phyloP scores from a whole-genome alignment of 805 yeast genomes.

The Cyberlindnera nakhonratchasimensis region DNA sequence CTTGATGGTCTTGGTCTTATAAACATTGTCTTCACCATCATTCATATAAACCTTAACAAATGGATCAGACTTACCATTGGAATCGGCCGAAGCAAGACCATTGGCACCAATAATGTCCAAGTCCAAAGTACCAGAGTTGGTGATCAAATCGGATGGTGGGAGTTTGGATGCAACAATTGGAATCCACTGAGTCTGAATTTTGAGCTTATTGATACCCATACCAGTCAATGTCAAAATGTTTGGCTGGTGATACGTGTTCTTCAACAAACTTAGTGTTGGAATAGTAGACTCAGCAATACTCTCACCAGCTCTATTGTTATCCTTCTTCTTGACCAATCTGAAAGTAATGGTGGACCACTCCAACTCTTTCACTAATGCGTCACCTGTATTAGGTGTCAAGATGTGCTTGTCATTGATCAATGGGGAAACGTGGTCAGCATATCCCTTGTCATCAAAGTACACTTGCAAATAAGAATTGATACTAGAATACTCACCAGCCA shows the following conservation, averaged over 20 bases:
- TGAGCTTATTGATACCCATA: constrained; percentile 47
- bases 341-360: constrained; percentile 67
- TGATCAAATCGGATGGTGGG: constrained; percentile 71
- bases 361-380: constrained; percentile 71
- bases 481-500: constrained; percentile 53
- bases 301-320: constrained; percentile 52
- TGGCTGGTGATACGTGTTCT: constrained; percentile 62
- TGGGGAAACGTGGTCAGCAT: constrained; percentile 57
- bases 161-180: constrained; percentile 61
- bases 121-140: constrained; percentile 68
- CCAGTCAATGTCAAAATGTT: constrained; percentile 54
- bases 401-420: constrained; percentile 36
- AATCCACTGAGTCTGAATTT: constrained; percentile 68
- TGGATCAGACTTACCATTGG: constrained; percentile 93
- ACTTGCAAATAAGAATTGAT: constrained; percentile 67
- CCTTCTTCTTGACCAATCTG: constrained; percentile 54
- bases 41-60: constrained; percentile 68
- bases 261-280: constrained; percentile 63
- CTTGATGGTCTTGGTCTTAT: constrained; percentile 76
- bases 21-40: constrained; percentile 52
- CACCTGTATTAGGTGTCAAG: constrained; percentile 56
- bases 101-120: constrained; percentile 62
- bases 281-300: constrained; percentile 58
- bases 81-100: constrained; percentile 78
- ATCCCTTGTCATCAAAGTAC: constrained; percentile 72